phyloP scores from a whole-genome alignment of 2,329 filamentous ascomycete genomes.

The Xylariaceae sp. region DNA sequence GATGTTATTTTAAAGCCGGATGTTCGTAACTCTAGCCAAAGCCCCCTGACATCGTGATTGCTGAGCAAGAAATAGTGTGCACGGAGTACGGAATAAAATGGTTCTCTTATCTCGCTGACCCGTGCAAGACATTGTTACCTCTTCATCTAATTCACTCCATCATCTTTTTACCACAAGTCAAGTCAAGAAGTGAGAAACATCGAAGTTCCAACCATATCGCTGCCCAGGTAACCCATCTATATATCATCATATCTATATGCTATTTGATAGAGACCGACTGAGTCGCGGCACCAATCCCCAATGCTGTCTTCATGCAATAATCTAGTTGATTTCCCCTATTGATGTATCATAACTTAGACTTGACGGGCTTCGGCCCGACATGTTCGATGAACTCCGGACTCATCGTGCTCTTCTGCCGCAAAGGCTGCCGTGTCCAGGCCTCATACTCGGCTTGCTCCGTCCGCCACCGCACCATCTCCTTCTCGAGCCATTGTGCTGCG shows the following conservation, averaged over 20 bases:
- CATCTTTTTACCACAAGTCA: too few relatives aligned
- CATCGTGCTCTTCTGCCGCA: conserved; percentile 51
- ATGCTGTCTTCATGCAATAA: neutral
- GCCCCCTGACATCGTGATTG: neutral
- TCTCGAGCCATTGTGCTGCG: conserved; percentile 51
- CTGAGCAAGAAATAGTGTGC: neutral
- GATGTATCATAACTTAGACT: conserved; percentile 20
- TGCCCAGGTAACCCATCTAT: too few relatives aligned
- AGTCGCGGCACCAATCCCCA: too few relatives aligned
- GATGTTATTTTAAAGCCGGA: neutral
- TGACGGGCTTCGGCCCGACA: conserved; percentile 32
- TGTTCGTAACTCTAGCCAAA: neutral
- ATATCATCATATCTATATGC: too few relatives aligned
- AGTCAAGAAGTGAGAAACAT: too few relatives aligned
- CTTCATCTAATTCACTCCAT: too few relatives aligned
- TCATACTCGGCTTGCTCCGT: conserved; percentile 52
- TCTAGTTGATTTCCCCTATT: neutral
- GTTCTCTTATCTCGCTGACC: too few relatives aligned
- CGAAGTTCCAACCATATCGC: too few relatives aligned
- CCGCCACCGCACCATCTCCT: conserved; percentile 54
- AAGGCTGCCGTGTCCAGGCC: conserved; percentile 47
- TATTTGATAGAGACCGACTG: too few relatives aligned
- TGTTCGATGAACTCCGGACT: conserved; percentile 53
- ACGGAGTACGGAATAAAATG: too few relatives aligned
- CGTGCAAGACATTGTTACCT: too few relatives aligned